Evolutionary conservation across 2,329 filamentous ascomycete species (phyloP).

Genomic region (Cladobotryum protrusum): DNA sequence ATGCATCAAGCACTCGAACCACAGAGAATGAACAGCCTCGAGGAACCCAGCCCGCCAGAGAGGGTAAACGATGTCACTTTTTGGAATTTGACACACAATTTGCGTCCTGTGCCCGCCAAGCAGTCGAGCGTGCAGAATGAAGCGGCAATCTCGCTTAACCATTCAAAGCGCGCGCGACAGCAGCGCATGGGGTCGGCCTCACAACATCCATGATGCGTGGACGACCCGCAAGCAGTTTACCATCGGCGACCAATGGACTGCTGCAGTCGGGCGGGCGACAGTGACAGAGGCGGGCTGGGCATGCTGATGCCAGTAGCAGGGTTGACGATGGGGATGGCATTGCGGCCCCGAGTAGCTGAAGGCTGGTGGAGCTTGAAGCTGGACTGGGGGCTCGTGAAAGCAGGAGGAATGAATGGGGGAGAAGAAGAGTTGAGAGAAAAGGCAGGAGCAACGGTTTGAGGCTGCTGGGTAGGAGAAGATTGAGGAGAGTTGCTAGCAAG

Average conservation of each 20-base stretch:
- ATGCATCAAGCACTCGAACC: slow-evolving; percentile 21
- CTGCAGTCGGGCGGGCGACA: slow-evolving; percentile 57
- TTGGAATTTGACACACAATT: slow-evolving; percentile 17
- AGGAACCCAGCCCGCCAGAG: slow-evolving; percentile 34
- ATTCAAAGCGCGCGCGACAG: slow-evolving; percentile 30
- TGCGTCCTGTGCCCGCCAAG: slow-evolving; percentile 42
- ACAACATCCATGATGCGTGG: slow-evolving; percentile 28
- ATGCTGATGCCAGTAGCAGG: slow-evolving; percentile 83
- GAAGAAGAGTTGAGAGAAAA: slow-evolving; percentile 67
- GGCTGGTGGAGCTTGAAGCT: slow-evolving; percentile 85
- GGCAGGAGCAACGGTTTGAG: slow-evolving; percentile 68
- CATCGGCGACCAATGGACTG: slow-evolving; percentile 48
- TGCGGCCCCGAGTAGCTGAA: slow-evolving; percentile 79
- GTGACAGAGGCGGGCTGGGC: slow-evolving; percentile 76
- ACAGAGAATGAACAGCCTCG: slow-evolving; percentile 21
- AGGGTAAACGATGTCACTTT: slow-evolving; percentile 37
- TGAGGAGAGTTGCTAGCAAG: slow-evolving; percentile 91
- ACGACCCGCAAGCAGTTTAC: slow-evolving; percentile 33
- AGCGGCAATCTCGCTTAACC: slow-evolving; percentile 30
- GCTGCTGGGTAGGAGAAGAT: slow-evolving; percentile 83
- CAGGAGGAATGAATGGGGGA: slow-evolving; percentile 58
- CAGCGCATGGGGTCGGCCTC: slow-evolving; percentile 28
- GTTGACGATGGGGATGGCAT: slow-evolving; percentile 97
- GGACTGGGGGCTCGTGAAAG: slow-evolving; percentile 58
- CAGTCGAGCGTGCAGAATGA: slow-evolving; percentile 39